These are phyloP conservation scores for Orbilia quercus DNA, from an alignment of 2,329 filamentous ascomycete genomes.

Conservation along the genomic window DNA sequence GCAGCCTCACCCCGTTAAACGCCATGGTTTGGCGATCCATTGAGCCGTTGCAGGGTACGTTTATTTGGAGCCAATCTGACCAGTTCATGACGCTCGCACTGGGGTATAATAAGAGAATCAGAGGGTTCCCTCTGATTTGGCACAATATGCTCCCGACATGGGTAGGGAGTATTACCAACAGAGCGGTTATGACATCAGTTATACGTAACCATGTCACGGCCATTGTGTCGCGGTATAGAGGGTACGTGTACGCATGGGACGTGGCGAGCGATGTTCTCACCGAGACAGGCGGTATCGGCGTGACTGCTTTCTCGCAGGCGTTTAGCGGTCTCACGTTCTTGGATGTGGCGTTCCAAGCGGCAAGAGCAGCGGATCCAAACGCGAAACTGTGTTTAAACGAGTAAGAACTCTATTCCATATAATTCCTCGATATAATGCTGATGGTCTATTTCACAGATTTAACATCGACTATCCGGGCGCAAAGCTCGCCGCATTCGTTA, in stretches of 20 bases:
- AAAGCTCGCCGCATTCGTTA: slow-evolving; percentile 16
- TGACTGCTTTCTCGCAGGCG: slow-evolving; percentile 6
- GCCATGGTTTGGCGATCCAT: slow-evolving; percentile 75
- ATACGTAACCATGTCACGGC: slow-evolving; percentile 71
- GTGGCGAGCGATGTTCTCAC: slow-evolving; percentile 17
- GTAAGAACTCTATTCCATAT: slow-evolving; percentile 26
- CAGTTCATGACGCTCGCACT: slow-evolving; percentile 71
- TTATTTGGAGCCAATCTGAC: slow-evolving; percentile 70
- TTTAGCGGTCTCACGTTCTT: slow-evolving; percentile 23
- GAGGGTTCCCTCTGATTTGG: slow-evolving; percentile 75
- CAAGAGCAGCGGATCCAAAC: slow-evolving; percentile 19
- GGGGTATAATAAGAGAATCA: slow-evolving; percentile 69
- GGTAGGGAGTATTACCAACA: slow-evolving; percentile 69
- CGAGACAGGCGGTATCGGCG: neutral
- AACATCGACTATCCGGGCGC: slow-evolving; percentile 15
- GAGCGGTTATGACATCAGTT: slow-evolving; percentile 66
- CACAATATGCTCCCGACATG: slow-evolving; percentile 71
- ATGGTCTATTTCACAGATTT: neutral
- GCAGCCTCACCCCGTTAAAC: slow-evolving; percentile 74
- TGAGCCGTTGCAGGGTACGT: slow-evolving; percentile 66
- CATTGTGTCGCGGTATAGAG: slow-evolving; percentile 71
- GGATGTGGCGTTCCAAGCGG: slow-evolving; percentile 19
- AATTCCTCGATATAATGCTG: too few relatives aligned
- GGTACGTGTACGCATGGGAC: slow-evolving; percentile 71
- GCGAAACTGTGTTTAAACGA: slow-evolving; percentile 34